Percentiles rank a stretch among this genome's conserved stretches.
Conservation (phyloP, 1,284 basidiomycete genomes). For the Boletus nobilissimus region DNA sequence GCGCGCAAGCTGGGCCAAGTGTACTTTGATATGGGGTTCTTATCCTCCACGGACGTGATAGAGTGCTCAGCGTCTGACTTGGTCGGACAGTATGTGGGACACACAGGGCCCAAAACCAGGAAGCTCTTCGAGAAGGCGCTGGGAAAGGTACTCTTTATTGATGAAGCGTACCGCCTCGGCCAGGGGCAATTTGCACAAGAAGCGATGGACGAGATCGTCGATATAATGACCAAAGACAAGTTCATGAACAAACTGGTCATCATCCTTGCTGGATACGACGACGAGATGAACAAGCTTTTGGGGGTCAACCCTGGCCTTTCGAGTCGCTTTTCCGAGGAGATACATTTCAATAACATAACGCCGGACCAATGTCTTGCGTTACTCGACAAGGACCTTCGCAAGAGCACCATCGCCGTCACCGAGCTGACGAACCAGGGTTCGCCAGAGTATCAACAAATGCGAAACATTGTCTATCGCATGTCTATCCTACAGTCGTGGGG, state of each 20-base stretch:
- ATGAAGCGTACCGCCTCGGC: constrained; percentile 70
- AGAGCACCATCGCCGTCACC: constrained; percentile 52
- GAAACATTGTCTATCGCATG: constrained; percentile 51
- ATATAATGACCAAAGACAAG: constrained; percentile 63
- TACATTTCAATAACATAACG: constrained; percentile 62
- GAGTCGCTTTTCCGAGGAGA: constrained; percentile 71
- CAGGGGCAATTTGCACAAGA: constrained; percentile 71
- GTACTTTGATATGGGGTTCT: constrained; percentile 73
- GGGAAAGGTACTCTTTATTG: constrained; percentile 71
- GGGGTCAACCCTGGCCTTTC: constrained; percentile 66
- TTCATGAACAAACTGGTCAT: constrained; percentile 69
- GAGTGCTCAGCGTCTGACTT: constrained; percentile 75
- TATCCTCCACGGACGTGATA: constrained; percentile 61
- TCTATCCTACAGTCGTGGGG: constrained; percentile 64
- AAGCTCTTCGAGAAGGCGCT: constrained; percentile 67
- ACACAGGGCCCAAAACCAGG: constrained; percentile 71
- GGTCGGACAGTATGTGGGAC: constrained; percentile 71
- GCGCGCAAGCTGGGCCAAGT: constrained; percentile 55
- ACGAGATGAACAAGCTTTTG: constrained; percentile 71
- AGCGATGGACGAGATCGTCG: constrained; percentile 74
- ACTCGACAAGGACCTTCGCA: constrained; percentile 57
- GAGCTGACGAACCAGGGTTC: constrained; percentile 50
- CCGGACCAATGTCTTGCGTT: constrained; percentile 60
- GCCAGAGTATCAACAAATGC: constrained; percentile 49
- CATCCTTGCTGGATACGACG: constrained; percentile 72